Base-by-base conservation (phyloP, 1,284 basidiomycete species). In the Mycena citricolor region DNA sequence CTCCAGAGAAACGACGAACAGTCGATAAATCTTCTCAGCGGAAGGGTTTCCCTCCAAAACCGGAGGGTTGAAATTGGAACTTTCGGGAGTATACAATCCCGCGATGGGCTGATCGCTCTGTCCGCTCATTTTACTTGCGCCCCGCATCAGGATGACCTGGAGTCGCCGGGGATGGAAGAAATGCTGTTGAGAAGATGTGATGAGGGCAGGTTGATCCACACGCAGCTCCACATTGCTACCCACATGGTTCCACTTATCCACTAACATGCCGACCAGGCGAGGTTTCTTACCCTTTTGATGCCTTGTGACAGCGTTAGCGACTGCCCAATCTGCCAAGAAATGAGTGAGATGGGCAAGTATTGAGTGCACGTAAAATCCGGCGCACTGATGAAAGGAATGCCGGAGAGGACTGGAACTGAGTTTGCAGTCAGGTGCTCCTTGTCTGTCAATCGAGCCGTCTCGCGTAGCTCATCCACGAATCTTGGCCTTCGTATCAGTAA, bases 231-330 rank as follows among this genome's bases (percentile, higher is more conserved):
- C 13, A 12, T 24, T 32, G 36, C 7, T 39, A 51, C 52, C 32
- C 44, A 69, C 66, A 41, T 63, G 60, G 34, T 69, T 70, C 68
- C 68, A 69, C 13, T 52, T 54, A 37, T 65, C 62, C 19, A 70
- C 52, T 8, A 66, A 46, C 21, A 61, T 52, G 14, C 52, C 55
- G 8, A 64, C 61, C 13, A 54, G 51, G 21, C 49, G 37, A 10
- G 42, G 24, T 42, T 60, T 64, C n/a, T 56, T 58, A 23, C 47
- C 39, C 29, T 56, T 58, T 41, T 64, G 54, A 39, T 54, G 55
- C 29, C 58, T 47, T 19, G 54, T 53, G 21, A 65, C 52, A 2
- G 56, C 51, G 20, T 40, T 31, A 0, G 54, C 44, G n/a, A 54
- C 28, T 1, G 61, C 30, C 2, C 42, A 13, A 33, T 56, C 62